Percentiles rank a stretch among this genome's conserved stretches.
Conservation (phyloP, 129 eudicot genomes). For the carrot (Daucus carota) region DNA sequence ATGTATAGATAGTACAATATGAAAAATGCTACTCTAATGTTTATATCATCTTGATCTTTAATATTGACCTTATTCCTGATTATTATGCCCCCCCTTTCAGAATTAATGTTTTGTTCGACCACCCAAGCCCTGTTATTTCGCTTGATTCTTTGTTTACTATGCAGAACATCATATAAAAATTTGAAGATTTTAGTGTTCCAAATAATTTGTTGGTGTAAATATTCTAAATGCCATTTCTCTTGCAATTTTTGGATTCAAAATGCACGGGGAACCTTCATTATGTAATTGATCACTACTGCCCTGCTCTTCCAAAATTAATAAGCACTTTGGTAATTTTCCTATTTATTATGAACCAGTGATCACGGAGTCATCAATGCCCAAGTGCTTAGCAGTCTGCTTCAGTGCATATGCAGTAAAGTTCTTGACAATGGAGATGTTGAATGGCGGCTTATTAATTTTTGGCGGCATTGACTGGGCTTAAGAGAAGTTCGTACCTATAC, state of each 20-base stretch:
- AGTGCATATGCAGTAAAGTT: constrained; percentile 57
- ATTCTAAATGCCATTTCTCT: background rate
- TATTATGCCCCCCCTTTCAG: background rate
- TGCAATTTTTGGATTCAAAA: background rate
- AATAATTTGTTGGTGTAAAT: background rate
- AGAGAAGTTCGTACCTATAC: background rate
- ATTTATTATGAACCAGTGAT: constrained; percentile 32
- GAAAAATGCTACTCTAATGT: no score
- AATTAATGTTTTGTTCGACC: background rate
- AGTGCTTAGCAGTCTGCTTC: constrained; percentile 54
- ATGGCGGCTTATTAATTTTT: constrained; percentile 6
- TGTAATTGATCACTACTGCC: background rate
- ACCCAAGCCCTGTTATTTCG: background rate
- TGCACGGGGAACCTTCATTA: background rate
- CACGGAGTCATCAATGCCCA: constrained; percentile 34
- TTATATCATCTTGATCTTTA: background rate
- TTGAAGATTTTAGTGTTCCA: no score
- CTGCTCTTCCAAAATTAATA: background rate
- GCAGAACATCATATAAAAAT: background rate
- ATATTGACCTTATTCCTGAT: background rate
- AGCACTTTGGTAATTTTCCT: background rate
- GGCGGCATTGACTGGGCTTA: constrained; percentile 12
- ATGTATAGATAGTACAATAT: no score
- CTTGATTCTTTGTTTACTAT: background rate
- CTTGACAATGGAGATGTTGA: constrained; percentile 15